Evolutionary conservation across 345 rosid species (phyloP).

Genomic region (Hypericum androsaemum): DNA sequence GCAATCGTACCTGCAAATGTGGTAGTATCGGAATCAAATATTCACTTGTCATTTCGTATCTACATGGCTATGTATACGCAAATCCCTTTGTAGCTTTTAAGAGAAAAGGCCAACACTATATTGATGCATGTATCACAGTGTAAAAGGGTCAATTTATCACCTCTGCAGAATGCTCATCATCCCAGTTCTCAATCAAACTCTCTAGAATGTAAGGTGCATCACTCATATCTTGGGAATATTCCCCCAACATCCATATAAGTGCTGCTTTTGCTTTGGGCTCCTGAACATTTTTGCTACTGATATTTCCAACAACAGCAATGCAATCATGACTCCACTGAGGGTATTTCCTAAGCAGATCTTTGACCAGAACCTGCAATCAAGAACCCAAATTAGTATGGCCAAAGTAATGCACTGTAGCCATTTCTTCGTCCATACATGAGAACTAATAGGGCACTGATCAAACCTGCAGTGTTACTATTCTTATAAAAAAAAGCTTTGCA

Average conservation of each 20-base stretch:
- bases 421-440: no score
- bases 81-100: no score
- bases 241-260: constrained; percentile 99
- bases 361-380: constrained; percentile 73
- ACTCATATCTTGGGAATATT: constrained; percentile 93
- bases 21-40: constrained; percentile 1
- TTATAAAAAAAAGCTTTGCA: no score
- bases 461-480: no score
- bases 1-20: constrained; percentile 72
- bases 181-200: constrained; percentile 84
- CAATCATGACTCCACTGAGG: constrained; percentile 99
- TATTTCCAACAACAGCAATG: constrained; percentile 98
- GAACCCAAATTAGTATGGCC: constrained; percentile 9
- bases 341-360: constrained; percentile 91
- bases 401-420: no score
- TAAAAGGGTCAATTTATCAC: constrained; percentile 22
- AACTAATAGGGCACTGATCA: no score
- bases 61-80: no score
- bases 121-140: no score
- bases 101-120: no score
- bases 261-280: constrained; percentile 98
- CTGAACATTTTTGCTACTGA: constrained; percentile 82
- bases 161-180: constrained; percentile 92
- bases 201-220: constrained; percentile 93
- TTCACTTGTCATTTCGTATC: no score